Conservation (phyloP, 1,284 basidiomycete genomes). For the Ceraceosorus bombacis region DNA sequence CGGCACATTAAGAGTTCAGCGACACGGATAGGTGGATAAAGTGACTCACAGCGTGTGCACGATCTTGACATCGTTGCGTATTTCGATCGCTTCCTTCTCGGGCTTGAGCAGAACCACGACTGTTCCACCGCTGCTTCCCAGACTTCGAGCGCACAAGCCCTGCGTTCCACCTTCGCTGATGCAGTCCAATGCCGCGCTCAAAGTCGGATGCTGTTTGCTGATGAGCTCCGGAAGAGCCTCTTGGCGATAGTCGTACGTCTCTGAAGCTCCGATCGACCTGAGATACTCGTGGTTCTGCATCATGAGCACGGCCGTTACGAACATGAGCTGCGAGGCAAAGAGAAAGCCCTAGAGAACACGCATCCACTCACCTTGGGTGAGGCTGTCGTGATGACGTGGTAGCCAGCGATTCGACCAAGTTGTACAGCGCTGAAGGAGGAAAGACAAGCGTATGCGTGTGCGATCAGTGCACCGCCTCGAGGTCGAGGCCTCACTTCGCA, state of each 20-base stretch:
- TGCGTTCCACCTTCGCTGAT: conserved; percentile 41
- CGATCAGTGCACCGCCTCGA: too few species aligned
- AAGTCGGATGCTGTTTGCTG: conserved; percentile 31
- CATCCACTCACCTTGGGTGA: conserved; percentile 33
- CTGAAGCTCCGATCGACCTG: conserved; percentile 36
- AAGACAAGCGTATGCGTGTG: too few species aligned
- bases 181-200: conserved; percentile 40
- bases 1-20: neutral
- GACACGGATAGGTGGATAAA: neutral
- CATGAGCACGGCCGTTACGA: too few species aligned
- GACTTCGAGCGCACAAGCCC: conserved; percentile 25
- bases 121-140: conserved; percentile 25
- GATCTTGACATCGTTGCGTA: conserved; percentile 33
- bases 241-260: conserved; percentile 54
- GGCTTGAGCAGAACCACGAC: conserved; percentile 36
- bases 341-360: too few species aligned
- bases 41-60: conserved; percentile 15
- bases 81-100: conserved; percentile 27
- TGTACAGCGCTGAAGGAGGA: conserved; percentile 31
- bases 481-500: neutral
- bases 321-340: too few species aligned
- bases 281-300: conserved; percentile 30
- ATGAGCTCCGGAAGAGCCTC: conserved; percentile 35
- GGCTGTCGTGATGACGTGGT: conserved; percentile 53
- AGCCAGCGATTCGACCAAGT: conserved; percentile 50